Evolutionary conservation across 805 yeast species (phyloP).

Genomic region (Myxozyma neglecta): DNA sequence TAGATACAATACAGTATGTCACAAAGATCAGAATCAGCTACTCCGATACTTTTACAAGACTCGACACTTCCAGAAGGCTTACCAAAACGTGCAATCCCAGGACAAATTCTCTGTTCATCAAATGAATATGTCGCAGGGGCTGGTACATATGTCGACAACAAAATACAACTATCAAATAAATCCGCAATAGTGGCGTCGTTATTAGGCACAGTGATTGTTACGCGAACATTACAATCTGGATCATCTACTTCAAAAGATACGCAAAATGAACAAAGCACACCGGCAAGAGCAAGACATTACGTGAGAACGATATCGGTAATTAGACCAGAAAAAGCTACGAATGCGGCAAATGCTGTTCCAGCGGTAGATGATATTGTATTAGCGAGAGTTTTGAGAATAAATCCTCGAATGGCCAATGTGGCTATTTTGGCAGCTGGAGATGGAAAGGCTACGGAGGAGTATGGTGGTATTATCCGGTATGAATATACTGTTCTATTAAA

Average conservation of each 20-base stretch:
- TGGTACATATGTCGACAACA: conserved; percentile 24
- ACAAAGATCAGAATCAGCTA: neutral
- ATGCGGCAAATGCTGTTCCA: conserved; percentile 50
- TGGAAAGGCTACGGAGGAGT: conserved; percentile 30
- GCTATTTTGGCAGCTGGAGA: conserved; percentile 74
- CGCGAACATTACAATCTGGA: conserved; percentile 5
- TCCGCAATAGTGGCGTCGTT: conserved; percentile 21
- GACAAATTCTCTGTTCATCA: conserved; percentile 28
- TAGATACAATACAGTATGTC: neutral
- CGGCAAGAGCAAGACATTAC: neutral
- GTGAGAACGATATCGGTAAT: conserved; percentile 37
- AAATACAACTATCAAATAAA: neutral
- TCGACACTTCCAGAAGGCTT: conserved; percentile 6
- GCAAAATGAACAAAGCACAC: conserved; percentile 1
- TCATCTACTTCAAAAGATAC: conserved; percentile 1
- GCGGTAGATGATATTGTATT: conserved; percentile 81
- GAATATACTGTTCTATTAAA: neutral
- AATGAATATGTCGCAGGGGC: conserved; percentile 28
- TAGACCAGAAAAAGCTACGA: conserved; percentile 30
- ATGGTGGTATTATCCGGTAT: conserved; percentile 34
- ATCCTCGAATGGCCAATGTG: conserved; percentile 68
- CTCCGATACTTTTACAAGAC: neutral
- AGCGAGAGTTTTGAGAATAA: conserved; percentile 67
- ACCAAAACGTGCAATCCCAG: conserved; percentile 26
- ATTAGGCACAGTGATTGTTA: conserved; percentile 20